Base-by-base conservation (phyloP, 2,329 filamentous ascomycete species). In the Fusarium chuoi region DNA sequence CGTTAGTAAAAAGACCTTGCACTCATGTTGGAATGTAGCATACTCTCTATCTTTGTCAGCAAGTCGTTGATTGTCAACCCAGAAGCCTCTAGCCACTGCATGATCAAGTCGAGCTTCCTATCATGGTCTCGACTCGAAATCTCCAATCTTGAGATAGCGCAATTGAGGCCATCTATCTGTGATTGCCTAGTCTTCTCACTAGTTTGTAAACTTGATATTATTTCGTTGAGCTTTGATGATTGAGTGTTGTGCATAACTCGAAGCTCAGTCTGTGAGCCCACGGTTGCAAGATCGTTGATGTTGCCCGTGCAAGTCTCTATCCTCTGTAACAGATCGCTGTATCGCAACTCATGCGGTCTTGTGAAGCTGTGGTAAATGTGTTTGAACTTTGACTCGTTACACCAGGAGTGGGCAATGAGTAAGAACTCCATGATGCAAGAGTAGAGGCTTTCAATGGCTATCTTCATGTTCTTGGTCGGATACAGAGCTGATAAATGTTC, bases 311-410 rank as follows among this genome's bases (percentile, higher is more conserved):
- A 59, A 20, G n/a, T 14, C 0, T 30, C 7, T 1, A 69, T 62
- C 6, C 57, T 42, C 17, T 72, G 39, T 2, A 73, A 46, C 1
- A 71, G 49, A 0, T 71, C 48, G 6, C 7, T 10, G 8, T 73
- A 73, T 1, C 33, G 15, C 1, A 72, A 14, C 22, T 54, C 64
- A 12, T 64, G 60, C 7, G 70, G 68, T 1, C 63, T 49, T 0
- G 68, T 69, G 5, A 71, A 38, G 33, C 64, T 72, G 4, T 72
- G 68, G 7, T 62, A 59, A 3, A 65, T n/a, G 3, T 69, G 70
- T 0, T 48, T 26, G 7, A 71, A 51, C 5, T 59, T 72, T 12
- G 68, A 71, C 7, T 72, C 68, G 0, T 48, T 69, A 0, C 26
- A 69, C 65, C 68, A 73, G 1, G 59, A 14, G 35, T 73, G 60